These are phyloP conservation scores for Dactylella cylindrospora DNA, from an alignment of 2,329 filamentous ascomycete genomes.

Conservation along the genomic window DNA sequence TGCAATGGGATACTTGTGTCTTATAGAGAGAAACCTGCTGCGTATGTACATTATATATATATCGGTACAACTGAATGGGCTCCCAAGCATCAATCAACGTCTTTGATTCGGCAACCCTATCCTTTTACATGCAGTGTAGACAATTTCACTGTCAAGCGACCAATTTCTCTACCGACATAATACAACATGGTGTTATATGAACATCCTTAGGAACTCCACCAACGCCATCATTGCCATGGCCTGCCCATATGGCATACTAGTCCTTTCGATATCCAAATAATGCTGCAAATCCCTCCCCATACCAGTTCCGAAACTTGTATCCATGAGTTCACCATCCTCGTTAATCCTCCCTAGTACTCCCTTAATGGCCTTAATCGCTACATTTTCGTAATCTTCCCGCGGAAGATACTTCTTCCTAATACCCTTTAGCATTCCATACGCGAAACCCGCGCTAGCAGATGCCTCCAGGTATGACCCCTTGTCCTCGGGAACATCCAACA, in stretches of 20 bases:
- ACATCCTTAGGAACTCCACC: constrained; percentile 69
- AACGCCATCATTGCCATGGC: constrained; percentile 82
- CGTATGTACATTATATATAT: too few species aligned
- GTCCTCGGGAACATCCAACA: constrained; percentile 66
- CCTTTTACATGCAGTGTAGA: too few species aligned
- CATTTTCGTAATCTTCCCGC: constrained; percentile 60
- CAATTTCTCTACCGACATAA: too few species aligned
- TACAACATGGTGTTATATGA: constrained; percentile 56
- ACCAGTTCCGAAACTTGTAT: constrained; percentile 75
- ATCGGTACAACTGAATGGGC: too few species aligned
- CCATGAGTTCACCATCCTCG: constrained; percentile 67
- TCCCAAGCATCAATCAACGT: too few species aligned
- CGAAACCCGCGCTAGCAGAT: constrained; percentile 77
- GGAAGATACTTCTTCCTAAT: constrained; percentile 69
- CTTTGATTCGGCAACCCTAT: too few species aligned
- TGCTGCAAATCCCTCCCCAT: constrained; percentile 75
- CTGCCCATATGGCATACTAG: constrained; percentile 81
- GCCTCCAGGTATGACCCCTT: constrained; percentile 71
- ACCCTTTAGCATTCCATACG: constrained; percentile 75
- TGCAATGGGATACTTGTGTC: too few species aligned
- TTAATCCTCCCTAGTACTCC: constrained; percentile 69
- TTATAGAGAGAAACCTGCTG: too few species aligned
- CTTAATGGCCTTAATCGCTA: constrained; percentile 66
- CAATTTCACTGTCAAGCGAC: too few species aligned
- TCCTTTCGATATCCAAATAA: constrained; percentile 74